These are phyloP conservation scores for Xylariaceae sp. DNA, from an alignment of 2,329 filamentous ascomycete species.

Conservation along the genomic window DNA sequence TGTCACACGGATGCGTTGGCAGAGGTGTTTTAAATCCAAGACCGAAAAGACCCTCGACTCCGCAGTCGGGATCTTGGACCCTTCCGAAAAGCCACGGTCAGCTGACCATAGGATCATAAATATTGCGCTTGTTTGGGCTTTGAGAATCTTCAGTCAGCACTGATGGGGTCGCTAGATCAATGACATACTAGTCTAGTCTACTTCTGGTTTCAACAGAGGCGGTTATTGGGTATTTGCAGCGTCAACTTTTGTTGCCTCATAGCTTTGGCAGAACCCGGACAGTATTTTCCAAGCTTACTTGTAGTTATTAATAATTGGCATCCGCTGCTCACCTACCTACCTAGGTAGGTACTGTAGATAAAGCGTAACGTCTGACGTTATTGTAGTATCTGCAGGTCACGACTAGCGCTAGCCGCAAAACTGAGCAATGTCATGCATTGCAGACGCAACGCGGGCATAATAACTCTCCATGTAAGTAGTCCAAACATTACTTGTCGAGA, in stretches of 20 bases:
- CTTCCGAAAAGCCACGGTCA: conserved; percentile 11
- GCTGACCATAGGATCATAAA: conserved; percentile 11
- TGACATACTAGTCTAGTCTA: neutral
- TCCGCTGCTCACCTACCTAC: neutral
- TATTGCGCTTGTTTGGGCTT: conserved; percentile 3
- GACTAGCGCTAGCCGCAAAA: neutral
- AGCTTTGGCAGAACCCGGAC: neutral
- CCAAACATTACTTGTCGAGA: too few relatives aligned
- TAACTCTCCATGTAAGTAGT: too few relatives aligned
- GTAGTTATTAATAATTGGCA: too few relatives aligned
- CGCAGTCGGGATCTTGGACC: conserved; percentile 11
- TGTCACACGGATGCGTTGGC: too few relatives aligned
- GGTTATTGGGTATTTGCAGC: neutral
- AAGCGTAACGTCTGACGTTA: conserved; percentile 6
- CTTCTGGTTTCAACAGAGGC: neutral
- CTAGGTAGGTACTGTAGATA: neutral
- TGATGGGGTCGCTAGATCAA: neutral
- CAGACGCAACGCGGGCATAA: too few relatives aligned
- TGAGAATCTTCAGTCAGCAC: neutral
- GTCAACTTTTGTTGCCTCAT: neutral
- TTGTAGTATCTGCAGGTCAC: conserved; percentile 7
- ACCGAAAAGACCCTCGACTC: conserved; percentile 16
- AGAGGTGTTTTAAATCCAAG: too few relatives aligned
- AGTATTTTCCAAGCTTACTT: too few relatives aligned
- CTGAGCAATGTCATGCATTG: too few relatives aligned